Evolutionary conservation across 2,329 filamentous ascomycete species (phyloP).

Genomic region (Xylariaceae sp.): DNA sequence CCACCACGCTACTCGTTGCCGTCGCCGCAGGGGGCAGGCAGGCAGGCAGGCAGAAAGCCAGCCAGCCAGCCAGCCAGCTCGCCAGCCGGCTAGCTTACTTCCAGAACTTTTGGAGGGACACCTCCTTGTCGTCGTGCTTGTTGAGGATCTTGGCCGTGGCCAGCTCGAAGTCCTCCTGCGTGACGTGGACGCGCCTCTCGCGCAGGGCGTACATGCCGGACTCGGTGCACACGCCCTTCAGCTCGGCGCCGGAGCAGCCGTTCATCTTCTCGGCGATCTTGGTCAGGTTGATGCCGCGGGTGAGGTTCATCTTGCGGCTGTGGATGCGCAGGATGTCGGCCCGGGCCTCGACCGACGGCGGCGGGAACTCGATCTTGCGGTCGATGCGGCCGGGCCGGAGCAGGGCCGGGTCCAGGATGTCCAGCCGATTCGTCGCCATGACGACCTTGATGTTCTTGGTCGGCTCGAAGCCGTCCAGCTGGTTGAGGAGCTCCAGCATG

Average conservation of each 20-base stretch:
- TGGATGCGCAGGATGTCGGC: slow-evolving; percentile 98
- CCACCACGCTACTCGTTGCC: too few species aligned
- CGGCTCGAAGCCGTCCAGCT: slow-evolving; percentile 96
- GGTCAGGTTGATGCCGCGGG: slow-evolving; percentile 89
- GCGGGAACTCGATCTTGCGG: slow-evolving; percentile 97
- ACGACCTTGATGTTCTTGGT: slow-evolving; percentile 99
- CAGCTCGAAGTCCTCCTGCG: slow-evolving; percentile 97
- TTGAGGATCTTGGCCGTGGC: slow-evolving; percentile 98
- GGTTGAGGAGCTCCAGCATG: slow-evolving; percentile 96
- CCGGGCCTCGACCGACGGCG: slow-evolving; percentile 89
- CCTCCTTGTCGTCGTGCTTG: slow-evolving; percentile 98
- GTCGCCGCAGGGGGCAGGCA: too few species aligned
- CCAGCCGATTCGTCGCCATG: slow-evolving; percentile 97
- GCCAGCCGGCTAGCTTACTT: slow-evolving; percentile 55
- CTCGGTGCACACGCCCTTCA: slow-evolving; percentile 98
- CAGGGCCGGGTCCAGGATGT: slow-evolving; percentile 92
- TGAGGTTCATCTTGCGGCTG: slow-evolving; percentile 97
- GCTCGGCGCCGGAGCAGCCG: slow-evolving; percentile 90
- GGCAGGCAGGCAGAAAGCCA: too few species aligned
- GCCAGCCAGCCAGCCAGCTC: too few species aligned
- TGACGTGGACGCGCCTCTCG: slow-evolving; percentile 93
- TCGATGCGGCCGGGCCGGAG: slow-evolving; percentile 96
- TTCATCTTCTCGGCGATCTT: slow-evolving; percentile 99
- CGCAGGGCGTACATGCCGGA: slow-evolving; percentile 96
- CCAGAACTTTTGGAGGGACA: slow-evolving; percentile 81